These are phyloP conservation scores for Wickerhamomyces pijperi DNA, from an alignment of 805 yeast genomes.

Conservation along the genomic window DNA sequence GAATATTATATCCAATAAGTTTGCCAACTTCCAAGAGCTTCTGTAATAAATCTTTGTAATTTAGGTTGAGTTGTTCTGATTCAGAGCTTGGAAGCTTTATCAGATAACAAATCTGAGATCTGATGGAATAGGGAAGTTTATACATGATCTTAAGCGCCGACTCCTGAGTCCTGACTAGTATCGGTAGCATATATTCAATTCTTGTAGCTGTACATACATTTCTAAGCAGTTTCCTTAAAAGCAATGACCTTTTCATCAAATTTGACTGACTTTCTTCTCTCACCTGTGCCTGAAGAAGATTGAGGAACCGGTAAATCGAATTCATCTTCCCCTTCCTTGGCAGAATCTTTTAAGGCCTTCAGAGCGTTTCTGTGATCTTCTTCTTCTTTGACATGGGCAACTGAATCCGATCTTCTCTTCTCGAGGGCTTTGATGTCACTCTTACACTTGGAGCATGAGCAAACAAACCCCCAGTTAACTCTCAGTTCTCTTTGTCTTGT, in stretches of 20 bases:
- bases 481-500: slow-evolving; percentile 57
- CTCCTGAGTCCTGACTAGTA: no score
- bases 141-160: no score
- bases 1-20: no score
- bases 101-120: no score
- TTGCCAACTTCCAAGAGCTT: no score
- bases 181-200: no score
- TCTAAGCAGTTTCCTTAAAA: slow-evolving; percentile 30
- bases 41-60: no score
- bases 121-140: no score
- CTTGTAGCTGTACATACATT: no score
- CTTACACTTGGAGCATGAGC: slow-evolving; percentile 57
- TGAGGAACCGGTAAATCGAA: slow-evolving; percentile 39
- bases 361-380: slow-evolving; percentile 20
- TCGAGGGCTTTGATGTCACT: slow-evolving; percentile 35
- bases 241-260: slow-evolving; percentile 52
- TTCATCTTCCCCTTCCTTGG: slow-evolving; percentile 29
- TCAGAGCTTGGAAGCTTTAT: no score
- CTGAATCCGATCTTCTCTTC: slow-evolving; percentile 32
- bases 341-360: slow-evolving; percentile 33
- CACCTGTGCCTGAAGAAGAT: slow-evolving; percentile 13
- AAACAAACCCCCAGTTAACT: slow-evolving; percentile 71
- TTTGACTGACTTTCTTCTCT: slow-evolving; percentile 54
- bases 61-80: no score
- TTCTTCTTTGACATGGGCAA: slow-evolving; percentile 10